phyloP scores from a whole-genome alignment of 1,139 yeast species.

The Diutina ranongensis region DNA sequence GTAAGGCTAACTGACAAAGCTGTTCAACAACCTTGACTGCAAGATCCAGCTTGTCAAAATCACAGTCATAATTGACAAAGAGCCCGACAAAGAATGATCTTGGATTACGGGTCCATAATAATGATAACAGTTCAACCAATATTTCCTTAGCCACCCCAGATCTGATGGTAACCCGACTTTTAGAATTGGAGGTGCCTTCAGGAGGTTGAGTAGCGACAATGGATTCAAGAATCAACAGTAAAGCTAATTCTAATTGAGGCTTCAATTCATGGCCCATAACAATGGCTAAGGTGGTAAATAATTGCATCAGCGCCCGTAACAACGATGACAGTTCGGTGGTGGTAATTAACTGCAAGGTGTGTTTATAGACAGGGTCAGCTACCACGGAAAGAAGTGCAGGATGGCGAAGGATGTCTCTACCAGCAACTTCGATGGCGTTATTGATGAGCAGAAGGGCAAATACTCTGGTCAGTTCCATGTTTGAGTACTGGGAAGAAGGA shows the following conservation, averaged over 20 bases:
- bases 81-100: conserved; percentile 55
- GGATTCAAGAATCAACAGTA: conserved; percentile 45
- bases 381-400: conserved; percentile 56
- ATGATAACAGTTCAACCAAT: conserved; percentile 72
- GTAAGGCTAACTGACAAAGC: conserved; percentile 64
- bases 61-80: conserved; percentile 83
- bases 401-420: conserved; percentile 53
- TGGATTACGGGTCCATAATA: conserved; percentile 77
- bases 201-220: conserved; percentile 27
- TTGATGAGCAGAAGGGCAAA: conserved; percentile 70
- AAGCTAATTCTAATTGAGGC: conserved; percentile 57
- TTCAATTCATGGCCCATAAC: conserved; percentile 48
- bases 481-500: conserved; percentile 73
- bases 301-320: conserved; percentile 63
- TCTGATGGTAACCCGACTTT: conserved; percentile 15
- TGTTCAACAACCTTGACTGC: conserved; percentile 59
- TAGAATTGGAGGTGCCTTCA: conserved; percentile 14
- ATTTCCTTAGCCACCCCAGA: conserved; percentile 50
- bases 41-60: conserved; percentile 75
- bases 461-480: conserved; percentile 77
- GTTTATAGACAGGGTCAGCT: conserved; percentile 73
- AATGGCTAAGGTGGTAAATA: conserved; percentile 57
- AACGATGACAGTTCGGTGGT: conserved; percentile 56
- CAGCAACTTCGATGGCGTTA: conserved; percentile 76
- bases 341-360: conserved; percentile 69